Evolutionary conservation across 257 asterid genomes (phyloP), one percentile per base, ranked within the genome.

Genomic region (Capsicum rhomboideum): DNA sequence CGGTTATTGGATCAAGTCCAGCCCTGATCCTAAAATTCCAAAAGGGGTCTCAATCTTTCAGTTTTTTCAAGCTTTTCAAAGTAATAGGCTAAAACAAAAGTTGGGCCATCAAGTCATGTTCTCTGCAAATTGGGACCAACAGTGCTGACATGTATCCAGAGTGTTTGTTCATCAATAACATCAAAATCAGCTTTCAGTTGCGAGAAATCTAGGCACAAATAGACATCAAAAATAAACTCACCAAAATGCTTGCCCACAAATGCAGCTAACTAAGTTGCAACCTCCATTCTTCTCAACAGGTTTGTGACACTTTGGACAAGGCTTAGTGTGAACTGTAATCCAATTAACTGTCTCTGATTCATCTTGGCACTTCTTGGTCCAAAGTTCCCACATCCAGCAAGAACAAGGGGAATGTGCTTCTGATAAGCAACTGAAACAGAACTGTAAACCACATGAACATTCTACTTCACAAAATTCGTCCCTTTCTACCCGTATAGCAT

Each of bases 351-450:
- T 95, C 91, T 93, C 99, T 7, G 98, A 97, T 89, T 97, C 99
- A 85, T 97, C 98, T 68, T 90, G 96, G 63, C 98, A 97, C 90
- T 95, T 97, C 93, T 97, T 95, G n/a, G 86, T 82, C 99, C 99
- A 97, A 79, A 93, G 92, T 84, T 91, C 91, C 98, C 98, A 97
- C 98, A 97, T 95, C 85, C 88, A 79, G 90, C 98, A 97, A 67
- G 98, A 97, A 85, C 99, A 97, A 85, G 99, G 99, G 26, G 99
- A 97, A 90, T 97, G 98, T 53, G 96, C 97, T 89, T 95, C 98
- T 46, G 96, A 92, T 69, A 89, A 89, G 82, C 99, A 97, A 89
- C 92, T 90, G 92, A 97, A 97, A 86, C 99, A 97, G 85, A 97
- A 97, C 88, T 97, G 99, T 59, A 89, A 61, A 78, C 99, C 97